Evolutionary conservation across 2,329 filamentous ascomycete genomes (phyloP).

Genomic region (Diaporthe vexans): DNA sequence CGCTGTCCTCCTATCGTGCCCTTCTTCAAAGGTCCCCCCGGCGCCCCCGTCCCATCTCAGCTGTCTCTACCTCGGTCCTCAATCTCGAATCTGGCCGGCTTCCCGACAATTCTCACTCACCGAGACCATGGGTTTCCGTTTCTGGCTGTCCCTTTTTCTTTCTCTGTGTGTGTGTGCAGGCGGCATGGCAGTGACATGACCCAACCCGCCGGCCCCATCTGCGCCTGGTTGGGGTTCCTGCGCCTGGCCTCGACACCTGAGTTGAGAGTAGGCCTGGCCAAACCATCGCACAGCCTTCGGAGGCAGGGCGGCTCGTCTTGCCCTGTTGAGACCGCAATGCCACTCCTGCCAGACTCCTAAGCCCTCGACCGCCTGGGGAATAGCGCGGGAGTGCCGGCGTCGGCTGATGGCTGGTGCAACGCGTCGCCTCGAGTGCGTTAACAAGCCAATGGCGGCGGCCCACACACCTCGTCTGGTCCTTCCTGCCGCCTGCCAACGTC

Average conservation of each 20-base stretch:
- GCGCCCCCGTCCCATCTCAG: slow-evolving; percentile 14
- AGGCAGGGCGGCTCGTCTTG: not conserved
- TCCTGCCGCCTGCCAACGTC: slow-evolving; percentile 5
- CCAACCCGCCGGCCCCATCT: not conserved
- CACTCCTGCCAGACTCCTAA: slow-evolving; percentile 6
- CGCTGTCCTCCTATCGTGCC: slow-evolving; percentile 15
- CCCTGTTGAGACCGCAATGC: slow-evolving; percentile 16
- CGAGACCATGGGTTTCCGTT: not conserved
- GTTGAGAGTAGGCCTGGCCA: not conserved
- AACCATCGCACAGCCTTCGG: not conserved
- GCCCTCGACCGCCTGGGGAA: not conserved
- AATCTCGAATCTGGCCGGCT: not conserved
- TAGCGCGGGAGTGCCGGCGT: slow-evolving; percentile 21
- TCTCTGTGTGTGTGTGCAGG: not conserved
- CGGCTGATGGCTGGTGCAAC: not conserved
- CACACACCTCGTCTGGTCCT: not conserved
- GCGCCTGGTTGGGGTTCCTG: slow-evolving; percentile 3
- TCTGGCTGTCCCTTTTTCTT: not conserved
- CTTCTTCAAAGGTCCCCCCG: slow-evolving; percentile 2
- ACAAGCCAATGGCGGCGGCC: slow-evolving; percentile 6
- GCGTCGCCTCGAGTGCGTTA: slow-evolving; percentile 12
- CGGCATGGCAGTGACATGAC: not conserved
- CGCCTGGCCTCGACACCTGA: slow-evolving; percentile 2
- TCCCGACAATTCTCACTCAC: not conserved
- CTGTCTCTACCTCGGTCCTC: slow-evolving; percentile 12